Percentiles rank a stretch among this genome's conserved stretches.
Evolutionary conservation across 2,329 filamentous ascomycete genomes (phyloP).

Genomic region (Sordariomycetes sp.): DNA sequence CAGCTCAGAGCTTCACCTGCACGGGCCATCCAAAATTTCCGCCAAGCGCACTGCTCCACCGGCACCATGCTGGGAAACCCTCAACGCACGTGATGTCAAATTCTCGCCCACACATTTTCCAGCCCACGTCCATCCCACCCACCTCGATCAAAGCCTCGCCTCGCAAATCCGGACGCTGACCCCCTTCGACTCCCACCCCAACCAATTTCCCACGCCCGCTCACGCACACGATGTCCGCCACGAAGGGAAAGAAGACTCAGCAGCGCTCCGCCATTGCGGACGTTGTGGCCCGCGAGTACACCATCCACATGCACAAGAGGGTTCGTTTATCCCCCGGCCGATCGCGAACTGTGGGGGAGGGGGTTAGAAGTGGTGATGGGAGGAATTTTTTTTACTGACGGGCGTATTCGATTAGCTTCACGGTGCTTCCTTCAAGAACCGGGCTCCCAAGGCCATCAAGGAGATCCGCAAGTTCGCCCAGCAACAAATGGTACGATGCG

Average conservation of each 20-base stretch:
- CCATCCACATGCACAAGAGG: constrained; percentile 99
- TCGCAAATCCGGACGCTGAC: neutral
- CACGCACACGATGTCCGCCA: constrained; percentile 27
- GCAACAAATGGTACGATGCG: constrained; percentile 79
- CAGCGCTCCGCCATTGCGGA: constrained; percentile 93
- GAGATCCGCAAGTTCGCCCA: constrained; percentile 94
- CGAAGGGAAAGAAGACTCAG: constrained; percentile 43
- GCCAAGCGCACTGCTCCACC: neutral
- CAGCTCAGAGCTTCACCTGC: neutral
- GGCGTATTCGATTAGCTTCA: constrained; percentile 56
- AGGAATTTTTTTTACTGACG: constrained; percentile 19
- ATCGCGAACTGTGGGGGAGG: neutral
- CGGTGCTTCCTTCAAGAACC: constrained; percentile 99
- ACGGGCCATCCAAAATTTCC: neutral
- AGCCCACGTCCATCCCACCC: constrained; percentile 6
- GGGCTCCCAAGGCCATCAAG: constrained; percentile 97
- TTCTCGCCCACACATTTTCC: constrained; percentile 7
- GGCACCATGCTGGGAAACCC: neutral
- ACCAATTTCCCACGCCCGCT: constrained; percentile 7
- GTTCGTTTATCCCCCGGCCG: constrained; percentile 17
- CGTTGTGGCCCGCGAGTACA: constrained; percentile 99
- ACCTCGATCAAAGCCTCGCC: neutral
- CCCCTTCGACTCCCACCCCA: constrained; percentile 2
- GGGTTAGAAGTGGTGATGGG: neutral
- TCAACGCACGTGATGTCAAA: constrained; percentile 6